These are phyloP conservation scores for Aurinia saxatilis DNA, from an alignment of 345 rosid species.

Conservation along the genomic window DNA sequence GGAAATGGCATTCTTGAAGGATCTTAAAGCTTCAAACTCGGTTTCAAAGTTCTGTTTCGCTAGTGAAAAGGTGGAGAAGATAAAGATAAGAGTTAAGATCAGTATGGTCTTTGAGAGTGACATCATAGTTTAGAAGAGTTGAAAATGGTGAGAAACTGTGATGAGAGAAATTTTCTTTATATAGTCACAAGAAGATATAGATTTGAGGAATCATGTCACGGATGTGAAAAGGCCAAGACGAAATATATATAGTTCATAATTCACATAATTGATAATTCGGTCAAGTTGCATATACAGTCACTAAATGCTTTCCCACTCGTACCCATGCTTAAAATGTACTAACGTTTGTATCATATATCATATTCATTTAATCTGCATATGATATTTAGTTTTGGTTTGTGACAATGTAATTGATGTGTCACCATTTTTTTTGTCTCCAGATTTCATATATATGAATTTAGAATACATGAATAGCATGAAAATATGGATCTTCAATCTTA, in stretches of 20 bases:
- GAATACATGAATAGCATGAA: no score
- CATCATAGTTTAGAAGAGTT: constrained; percentile 3
- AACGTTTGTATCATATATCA: not conserved
- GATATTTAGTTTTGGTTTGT: no score
- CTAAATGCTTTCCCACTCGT: constrained; percentile 13
- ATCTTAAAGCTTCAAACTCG: constrained; percentile 49
- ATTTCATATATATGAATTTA: no score
- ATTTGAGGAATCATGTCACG: constrained; percentile 12
- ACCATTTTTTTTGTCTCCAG: no score
- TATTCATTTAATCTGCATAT: not conserved
- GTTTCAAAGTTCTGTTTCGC: constrained; percentile 31
- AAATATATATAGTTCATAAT: not conserved
- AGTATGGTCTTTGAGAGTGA: constrained; percentile 18
- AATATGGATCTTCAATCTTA: no score
- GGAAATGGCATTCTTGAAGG: constrained; percentile 49
- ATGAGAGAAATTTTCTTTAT: not conserved
- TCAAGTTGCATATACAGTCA: constrained; percentile 21
- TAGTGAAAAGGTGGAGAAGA: constrained; percentile 14
- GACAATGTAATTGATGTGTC: no score
- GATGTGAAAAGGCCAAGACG: constrained; percentile 27
- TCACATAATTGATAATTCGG: not conserved
- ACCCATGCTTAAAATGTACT: not conserved
- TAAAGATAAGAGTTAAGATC: constrained; percentile 12
- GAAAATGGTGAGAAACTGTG: constrained; percentile 7
- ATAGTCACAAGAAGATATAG: not conserved